These are phyloP conservation scores for Colletotrichum tanaceti DNA, from an alignment of 2,329 filamentous ascomycete genomes.

Conservation along the genomic window DNA sequence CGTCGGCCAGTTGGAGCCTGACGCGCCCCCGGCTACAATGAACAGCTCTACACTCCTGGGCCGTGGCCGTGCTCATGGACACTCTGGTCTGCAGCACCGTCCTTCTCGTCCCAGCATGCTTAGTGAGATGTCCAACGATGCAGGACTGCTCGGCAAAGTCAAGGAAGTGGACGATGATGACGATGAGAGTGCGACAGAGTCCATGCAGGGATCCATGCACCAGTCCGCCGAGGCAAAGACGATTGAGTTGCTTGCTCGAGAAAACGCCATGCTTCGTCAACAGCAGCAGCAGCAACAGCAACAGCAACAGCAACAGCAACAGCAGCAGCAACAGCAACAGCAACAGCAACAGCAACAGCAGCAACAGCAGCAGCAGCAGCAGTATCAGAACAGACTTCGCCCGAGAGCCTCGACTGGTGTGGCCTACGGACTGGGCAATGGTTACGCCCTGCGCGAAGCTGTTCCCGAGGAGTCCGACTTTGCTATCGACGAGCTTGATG, in stretches of 20 bases:
- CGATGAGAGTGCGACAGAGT: conserved; percentile 68
- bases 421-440: conserved; percentile 65
- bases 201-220: conserved; percentile 64
- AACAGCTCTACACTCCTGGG: conserved; percentile 62
- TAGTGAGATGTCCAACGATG: conserved; percentile 76
- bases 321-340: no score
- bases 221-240: conserved; percentile 70
- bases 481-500: conserved; percentile 79
- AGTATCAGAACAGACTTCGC: conserved; percentile 66
- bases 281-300: conserved; percentile 63
- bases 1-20: conserved; percentile 86
- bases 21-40: conserved; percentile 59
- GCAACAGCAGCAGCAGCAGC: conserved; percentile 57
- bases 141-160: conserved; percentile 72
- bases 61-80: conserved; percentile 63
- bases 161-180: conserved; percentile 77
- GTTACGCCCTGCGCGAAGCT: conserved; percentile 68
- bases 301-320: no score
- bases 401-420: conserved; percentile 69
- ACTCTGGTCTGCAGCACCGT: conserved; percentile 80
- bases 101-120: conserved; percentile 83
- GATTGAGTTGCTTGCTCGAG: conserved; percentile 71
- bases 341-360: conserved; percentile 47
- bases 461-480: conserved; percentile 76
- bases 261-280: conserved; percentile 72